Base-by-base conservation (phyloP, 106 monocot genomes). In the Allium sativum region DNA sequence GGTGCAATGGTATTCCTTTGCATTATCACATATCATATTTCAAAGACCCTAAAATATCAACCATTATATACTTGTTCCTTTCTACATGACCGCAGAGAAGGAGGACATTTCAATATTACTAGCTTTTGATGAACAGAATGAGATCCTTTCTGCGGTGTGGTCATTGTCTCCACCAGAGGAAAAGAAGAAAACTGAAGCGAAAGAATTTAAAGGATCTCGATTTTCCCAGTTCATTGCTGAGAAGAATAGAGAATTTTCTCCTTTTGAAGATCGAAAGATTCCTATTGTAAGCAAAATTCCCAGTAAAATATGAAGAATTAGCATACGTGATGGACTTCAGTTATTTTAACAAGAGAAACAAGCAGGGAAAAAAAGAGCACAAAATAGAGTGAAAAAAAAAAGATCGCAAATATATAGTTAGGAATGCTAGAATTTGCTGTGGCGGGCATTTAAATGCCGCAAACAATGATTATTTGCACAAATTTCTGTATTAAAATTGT, bases 211-310 rank as follows among this genome's bases (percentile, higher is more conserved):
- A 70, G 87, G 90, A 22, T 84, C 79, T 42, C 78, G 77, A 9
- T 96, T 96, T 53, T 61, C 79, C 12, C 79, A 82, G 45, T 96
- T 90, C 62, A 81, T 96, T 45, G 53, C 79, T 44, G 79, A 86
- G 65, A 80, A 66, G 62, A 70, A 77, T 2, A 31, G 10, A 53
- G 42, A 43, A 71, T 64, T 15, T 56, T 57, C 6, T 40, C 66
- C 21, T 44, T 40, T 9, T 31, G 31, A 31, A 68, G 66, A 55
- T 41, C 43, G 55, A 22, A 61, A 73, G 21, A 59, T 62, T 43
- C 10, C 60, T 9, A 51, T 53, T 2, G 64, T 56, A 42, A 16
- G 59, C 55, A 82, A 65, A 22, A 42, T 71, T 18, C 21, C 42
- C 7, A 82, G 81, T 45, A 86, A 77, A 73, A 74, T 85, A 55